phyloP scores from a whole-genome alignment of 768 basidiomycete species.

The Agrocybe praecox region DNA sequence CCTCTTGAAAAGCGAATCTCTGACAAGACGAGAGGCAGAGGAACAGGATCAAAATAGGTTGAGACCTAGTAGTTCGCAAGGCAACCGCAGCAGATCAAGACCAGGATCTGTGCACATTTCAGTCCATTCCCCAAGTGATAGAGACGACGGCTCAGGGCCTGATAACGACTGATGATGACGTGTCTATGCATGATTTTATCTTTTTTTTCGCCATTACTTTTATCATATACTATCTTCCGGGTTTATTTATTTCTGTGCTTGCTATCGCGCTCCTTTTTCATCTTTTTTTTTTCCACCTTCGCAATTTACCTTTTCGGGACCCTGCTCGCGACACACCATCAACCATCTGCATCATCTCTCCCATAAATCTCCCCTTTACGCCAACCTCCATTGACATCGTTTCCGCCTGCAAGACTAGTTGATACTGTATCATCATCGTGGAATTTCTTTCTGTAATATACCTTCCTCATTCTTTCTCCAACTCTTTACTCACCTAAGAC shows the following conservation, averaged over 20 bases:
- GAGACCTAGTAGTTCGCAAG: not conserved
- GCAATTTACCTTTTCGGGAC: no score
- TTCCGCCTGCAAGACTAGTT: not conserved
- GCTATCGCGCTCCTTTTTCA: not conserved
- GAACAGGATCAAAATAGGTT: not conserved
- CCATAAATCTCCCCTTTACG: not conserved
- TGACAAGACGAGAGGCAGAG: not conserved
- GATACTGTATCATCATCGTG: not conserved
- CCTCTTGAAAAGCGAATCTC: not conserved
- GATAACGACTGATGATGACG: not conserved
- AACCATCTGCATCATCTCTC: no score
- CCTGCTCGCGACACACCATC: no score
- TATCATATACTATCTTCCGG: not conserved
- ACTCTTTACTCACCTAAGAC: not conserved
- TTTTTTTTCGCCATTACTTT: not conserved
- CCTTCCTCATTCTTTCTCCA: not conserved
- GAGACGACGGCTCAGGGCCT: not conserved
- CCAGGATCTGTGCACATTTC: not conserved
- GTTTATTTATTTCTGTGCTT: not conserved
- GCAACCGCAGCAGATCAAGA: not conserved
- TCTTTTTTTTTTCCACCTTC: not conserved
- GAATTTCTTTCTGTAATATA: not conserved
- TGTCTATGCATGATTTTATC: not conserved
- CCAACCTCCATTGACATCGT: not conserved
- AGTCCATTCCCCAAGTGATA: not conserved